Percentiles rank a stretch among this genome's conserved stretches.
phyloP scores from a whole-genome alignment of 106 monocot species.

The Apostasia shenzhenica region DNA sequence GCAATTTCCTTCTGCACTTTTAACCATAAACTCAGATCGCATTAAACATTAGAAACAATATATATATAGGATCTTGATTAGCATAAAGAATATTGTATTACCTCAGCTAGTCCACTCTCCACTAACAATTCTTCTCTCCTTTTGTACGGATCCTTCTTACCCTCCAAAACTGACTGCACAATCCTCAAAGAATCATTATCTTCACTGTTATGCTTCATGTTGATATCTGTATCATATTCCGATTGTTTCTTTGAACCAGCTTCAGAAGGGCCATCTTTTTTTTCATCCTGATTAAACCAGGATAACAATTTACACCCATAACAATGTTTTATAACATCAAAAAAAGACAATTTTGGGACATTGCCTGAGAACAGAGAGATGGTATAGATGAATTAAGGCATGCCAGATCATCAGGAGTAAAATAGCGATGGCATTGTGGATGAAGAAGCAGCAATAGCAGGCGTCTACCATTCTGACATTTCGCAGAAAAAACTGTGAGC shows the following conservation, averaged over 20 bases:
- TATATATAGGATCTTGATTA: background rate
- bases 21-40: too few relatives aligned
- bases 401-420: conserved; percentile 66
- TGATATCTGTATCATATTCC: conserved; percentile 10
- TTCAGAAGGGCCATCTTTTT: conserved; percentile 7
- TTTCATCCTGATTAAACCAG: conserved; percentile 32
- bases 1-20: too few relatives aligned
- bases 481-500: background rate
- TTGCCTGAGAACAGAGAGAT: conserved; percentile 56
- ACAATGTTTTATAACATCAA: conserved; percentile 1
- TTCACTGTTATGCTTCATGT: conserved; percentile 6
- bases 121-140: conserved; percentile 74
- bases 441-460: conserved; percentile 70
- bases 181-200: conserved; percentile 9
- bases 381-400: conserved; percentile 53
- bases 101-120: conserved; percentile 84
- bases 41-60: background rate
- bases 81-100: conserved; percentile 12
- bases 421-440: conserved; percentile 69
- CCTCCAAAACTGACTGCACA: conserved; percentile 20
- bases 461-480: conserved; percentile 62
- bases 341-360: background rate
- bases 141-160: conserved; percentile 72
- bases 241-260: conserved; percentile 1
- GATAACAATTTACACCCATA: conserved; percentile 6